Percentiles rank a stretch among this genome's conserved stretches.
Conservation (phyloP, 2,329 filamentous ascomycete species). For the Alternaria consortialis region DNA sequence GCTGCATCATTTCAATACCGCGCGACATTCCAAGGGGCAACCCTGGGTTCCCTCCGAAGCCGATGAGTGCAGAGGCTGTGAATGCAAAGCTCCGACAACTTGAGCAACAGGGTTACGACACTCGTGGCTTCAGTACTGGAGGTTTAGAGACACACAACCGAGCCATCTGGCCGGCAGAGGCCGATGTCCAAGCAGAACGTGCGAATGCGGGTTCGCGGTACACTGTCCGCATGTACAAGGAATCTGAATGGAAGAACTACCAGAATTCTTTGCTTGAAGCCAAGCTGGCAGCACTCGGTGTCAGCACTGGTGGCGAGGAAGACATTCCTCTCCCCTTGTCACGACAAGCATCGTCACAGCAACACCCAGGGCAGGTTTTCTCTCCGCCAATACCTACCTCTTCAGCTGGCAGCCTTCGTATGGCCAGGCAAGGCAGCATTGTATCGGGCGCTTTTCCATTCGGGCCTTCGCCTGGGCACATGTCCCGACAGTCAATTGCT, state of each 20-base stretch:
- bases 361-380: slow-evolving; percentile 79
- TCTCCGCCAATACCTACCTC: slow-evolving; percentile 84
- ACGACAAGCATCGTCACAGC: slow-evolving; percentile 74
- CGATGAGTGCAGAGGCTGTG: slow-evolving; percentile 62
- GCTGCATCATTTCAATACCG: slow-evolving; percentile 57
- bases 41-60: slow-evolving; percentile 53
- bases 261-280: slow-evolving; percentile 85
- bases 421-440: slow-evolving; percentile 63
- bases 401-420: slow-evolving; percentile 77
- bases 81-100: slow-evolving; percentile 71
- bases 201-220: slow-evolving; percentile 57
- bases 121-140: slow-evolving; percentile 68
- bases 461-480: slow-evolving; percentile 58
- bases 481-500: slow-evolving; percentile 68
- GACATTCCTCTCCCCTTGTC: slow-evolving; percentile 70
- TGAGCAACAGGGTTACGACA: slow-evolving; percentile 74
- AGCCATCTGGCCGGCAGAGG: slow-evolving; percentile 71
- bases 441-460: slow-evolving; percentile 68
- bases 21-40: slow-evolving; percentile 53
- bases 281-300: slow-evolving; percentile 89
- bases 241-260: slow-evolving; percentile 80
- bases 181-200: slow-evolving; percentile 67
- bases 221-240: slow-evolving; percentile 73
- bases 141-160: slow-evolving; percentile 65
- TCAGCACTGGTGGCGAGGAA: slow-evolving; percentile 78